Base-by-base conservation (phyloP, 2,329 filamentous ascomycete genomes). In the Helotiales sp. region DNA sequence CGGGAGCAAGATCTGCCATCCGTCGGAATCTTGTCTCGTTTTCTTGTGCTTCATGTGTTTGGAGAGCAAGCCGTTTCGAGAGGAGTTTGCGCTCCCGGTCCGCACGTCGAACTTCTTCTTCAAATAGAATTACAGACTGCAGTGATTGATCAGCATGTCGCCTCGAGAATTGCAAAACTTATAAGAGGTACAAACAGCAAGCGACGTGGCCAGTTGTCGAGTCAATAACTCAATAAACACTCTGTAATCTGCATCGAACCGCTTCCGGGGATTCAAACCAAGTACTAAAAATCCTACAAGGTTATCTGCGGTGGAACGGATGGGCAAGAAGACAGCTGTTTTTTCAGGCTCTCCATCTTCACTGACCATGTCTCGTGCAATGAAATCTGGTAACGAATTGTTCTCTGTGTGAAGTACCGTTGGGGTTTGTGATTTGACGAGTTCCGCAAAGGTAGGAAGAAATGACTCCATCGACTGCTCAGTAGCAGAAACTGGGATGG, bases 241-340 rank as follows among this genome's bases (percentile, higher is more conserved):
- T 69, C 87, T 86, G 74, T 95, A 96, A 71, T 95, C 92, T 43
- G 91, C 88, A 72, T 96, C 91, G 73, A 91, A 95, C 0, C 90
- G 91, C 60, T 91, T 84, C 49, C 91, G 83, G 1, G 92, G 91
- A 75, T 96, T 96, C 4, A 92, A 82, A 5, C 92, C 93, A 76
- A 96, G 83, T 3, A 96, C 85, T 6, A 96, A 83, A 75, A 95
- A 96, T 0, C 92, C 93, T 0, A 93, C 85, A 0, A 91, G 88
- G 5, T 59, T 83, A 64, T 92, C 89, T 30, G 82, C 88, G 2
- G 87, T 91, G 0, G 89, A 84, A 5, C 90, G 87, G 47, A 93
- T 89, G 0, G 91, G 90, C 69, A 88, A 87, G 17, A 93, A 84
- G 3, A 92, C 87, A 20, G 89, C 87, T 8, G 87, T 82, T n/a